A percentile compares a stretch with the other conserved stretches of the same genome.
Evolutionary conservation across 345 rosid genomes (phyloP).

Genomic region (Brassica incana): DNA sequence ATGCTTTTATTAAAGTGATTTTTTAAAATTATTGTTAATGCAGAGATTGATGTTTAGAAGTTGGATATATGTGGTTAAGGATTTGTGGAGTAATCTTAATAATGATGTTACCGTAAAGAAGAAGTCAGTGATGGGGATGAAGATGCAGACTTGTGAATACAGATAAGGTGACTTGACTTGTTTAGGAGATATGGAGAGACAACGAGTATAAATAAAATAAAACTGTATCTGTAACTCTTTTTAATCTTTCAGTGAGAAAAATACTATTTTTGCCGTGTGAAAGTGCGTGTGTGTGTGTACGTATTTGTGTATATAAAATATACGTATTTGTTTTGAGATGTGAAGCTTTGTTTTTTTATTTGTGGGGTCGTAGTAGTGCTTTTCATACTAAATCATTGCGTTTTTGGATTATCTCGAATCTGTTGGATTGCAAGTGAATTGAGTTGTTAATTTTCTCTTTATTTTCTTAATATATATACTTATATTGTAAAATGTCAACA

Average conservation of each 20-base stretch:
- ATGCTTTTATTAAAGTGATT: neutral
- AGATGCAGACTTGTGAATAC: conserved; percentile 39
- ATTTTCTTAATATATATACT: neutral
- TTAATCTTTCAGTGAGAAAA: conserved; percentile 19
- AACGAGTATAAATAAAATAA: conserved; percentile 37
- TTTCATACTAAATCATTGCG: neutral
- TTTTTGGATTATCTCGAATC: neutral
- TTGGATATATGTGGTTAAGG: conserved; percentile 13
- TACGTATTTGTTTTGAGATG: neutral
- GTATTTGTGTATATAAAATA: conserved; percentile 2
- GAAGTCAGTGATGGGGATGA: conserved; percentile 6
- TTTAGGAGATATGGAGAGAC: conserved; percentile 35
- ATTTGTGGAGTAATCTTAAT: conserved; percentile 25
- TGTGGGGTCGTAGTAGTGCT: neutral
- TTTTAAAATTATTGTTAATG: neutral
- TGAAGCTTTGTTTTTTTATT: neutral
- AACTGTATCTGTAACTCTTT: conserved; percentile 22
- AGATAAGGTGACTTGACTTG: conserved; percentile 37
- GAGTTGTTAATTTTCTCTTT: neutral
- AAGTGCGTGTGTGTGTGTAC: conserved; percentile 2
- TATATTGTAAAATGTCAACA: neutral
- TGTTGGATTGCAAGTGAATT: neutral
- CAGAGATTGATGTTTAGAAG: conserved; percentile 20
- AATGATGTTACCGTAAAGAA: conserved; percentile 27
- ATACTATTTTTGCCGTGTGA: conserved; percentile 14